Conservation (phyloP, 306 rosid genomes). For the Lathyrus tuberosus region DNA sequence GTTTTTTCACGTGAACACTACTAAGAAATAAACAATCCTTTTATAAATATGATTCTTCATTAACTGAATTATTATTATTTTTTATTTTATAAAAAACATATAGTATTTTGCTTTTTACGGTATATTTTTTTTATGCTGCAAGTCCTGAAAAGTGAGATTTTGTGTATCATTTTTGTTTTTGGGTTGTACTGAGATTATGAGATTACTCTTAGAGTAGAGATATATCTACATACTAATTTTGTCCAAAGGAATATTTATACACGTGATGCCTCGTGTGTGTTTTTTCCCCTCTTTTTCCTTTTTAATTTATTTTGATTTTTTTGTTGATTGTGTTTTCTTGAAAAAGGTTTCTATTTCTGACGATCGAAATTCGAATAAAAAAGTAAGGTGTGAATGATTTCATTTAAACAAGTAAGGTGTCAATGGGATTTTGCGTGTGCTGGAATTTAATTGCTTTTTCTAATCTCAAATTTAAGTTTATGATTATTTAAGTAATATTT, state of each 20-base stretch:
- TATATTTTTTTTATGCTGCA: too few relatives aligned
- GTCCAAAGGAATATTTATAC: conserved; percentile 25
- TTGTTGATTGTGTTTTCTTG: neutral
- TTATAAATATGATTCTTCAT: too few relatives aligned
- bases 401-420: conserved; percentile 13
- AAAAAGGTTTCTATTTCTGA: conserved; percentile 6
- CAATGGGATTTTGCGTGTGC: conserved; percentile 6
- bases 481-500: neutral
- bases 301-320: neutral
- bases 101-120: too few relatives aligned
- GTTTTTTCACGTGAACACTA: too few relatives aligned
- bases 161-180: too few relatives aligned
- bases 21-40: too few relatives aligned
- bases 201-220: too few relatives aligned
- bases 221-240: too few relatives aligned
- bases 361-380: conserved; percentile 8
- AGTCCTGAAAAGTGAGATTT: too few relatives aligned
- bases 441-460: neutral
- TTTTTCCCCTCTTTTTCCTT: neutral
- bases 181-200: too few relatives aligned
- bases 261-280: conserved; percentile 57
- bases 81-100: too few relatives aligned
- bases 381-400: neutral
- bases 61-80: too few relatives aligned
- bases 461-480: neutral